Base-by-base conservation (phyloP, 352 stramenopile species). In the Phytophthora cajani region DNA sequence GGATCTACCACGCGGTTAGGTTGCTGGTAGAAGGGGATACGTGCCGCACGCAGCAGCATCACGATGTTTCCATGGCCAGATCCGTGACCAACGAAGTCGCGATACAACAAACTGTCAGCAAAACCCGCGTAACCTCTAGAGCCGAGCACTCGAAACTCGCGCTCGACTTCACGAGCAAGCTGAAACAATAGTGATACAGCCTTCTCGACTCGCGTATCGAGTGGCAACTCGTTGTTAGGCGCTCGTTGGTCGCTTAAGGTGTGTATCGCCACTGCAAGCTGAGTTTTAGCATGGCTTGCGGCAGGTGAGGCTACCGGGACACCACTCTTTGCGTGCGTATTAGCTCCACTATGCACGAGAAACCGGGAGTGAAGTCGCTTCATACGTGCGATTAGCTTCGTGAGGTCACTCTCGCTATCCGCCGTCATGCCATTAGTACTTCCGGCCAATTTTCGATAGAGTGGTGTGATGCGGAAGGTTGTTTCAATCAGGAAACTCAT, bases 401-500 rank as follows among this genome's bases (percentile, higher is more conserved):
- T 58, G 10, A 40, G 70, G 0, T 55, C 58, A 0, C 12, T 32
- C 5, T 75, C 23, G 52, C 63, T 69, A 17, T 65, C 46, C 7
- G 25, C 33, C 2, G 36, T 50, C 16, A 23, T 46, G 14, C 32
- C 52, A 9, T 66, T 42, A 0, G 1, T 32, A 2, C 11, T 27
- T 9, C 44, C 50, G 51, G 63, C 64, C 9, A 75, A 5, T 7
- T 75, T 72, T 53, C 40, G 57, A 27, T 70, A 72, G n/a, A 89
- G 50, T 56, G 67, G 79, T 12, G 76, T 79, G 14, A 91, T 70
- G 19, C 80, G 80, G 67, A 86, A 87, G 10, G 71, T 77, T 30
- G 80, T 75, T 9, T 88, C 84, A 51, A 89, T 82, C 53, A 92
- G 69, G 57, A 90, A 89, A 25, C 82, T 89, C 5, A 92, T 49